These are phyloP conservation scores for Craterostigma plantagineum DNA, from an alignment of 257 asterid species.

Conservation along the genomic window DNA sequence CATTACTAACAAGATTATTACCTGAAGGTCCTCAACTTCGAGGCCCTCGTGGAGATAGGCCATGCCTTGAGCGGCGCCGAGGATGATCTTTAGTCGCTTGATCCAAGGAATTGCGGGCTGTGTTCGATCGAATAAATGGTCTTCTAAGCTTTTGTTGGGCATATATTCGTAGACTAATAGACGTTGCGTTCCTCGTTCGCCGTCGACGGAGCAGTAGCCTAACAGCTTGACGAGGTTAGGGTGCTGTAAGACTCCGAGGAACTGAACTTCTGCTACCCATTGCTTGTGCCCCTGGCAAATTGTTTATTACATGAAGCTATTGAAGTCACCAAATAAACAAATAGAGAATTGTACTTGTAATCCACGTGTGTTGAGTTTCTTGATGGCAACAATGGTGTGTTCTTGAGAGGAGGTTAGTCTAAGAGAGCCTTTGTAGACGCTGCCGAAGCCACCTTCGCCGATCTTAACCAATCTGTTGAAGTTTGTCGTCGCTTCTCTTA, in stretches of 20 bases:
- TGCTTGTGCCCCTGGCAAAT: constrained; percentile 62
- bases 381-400: constrained; percentile 52
- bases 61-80: constrained; percentile 87
- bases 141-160: constrained; percentile 80
- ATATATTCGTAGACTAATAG: constrained; percentile 72
- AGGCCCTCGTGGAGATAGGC: constrained; percentile 77
- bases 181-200: constrained; percentile 81
- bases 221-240: constrained; percentile 76
- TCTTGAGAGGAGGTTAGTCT: constrained; percentile 17
- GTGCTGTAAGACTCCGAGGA: constrained; percentile 74
- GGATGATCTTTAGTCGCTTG: constrained; percentile 48
- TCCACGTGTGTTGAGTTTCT: constrained; percentile 57
- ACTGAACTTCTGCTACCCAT: constrained; percentile 89
- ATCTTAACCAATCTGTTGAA: constrained; percentile 53
- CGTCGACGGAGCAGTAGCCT: constrained; percentile 76
- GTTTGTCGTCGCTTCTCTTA: constrained; percentile 48
- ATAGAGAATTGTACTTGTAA: constrained; percentile 34
- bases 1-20: too few relatives aligned
- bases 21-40: constrained; percentile 42
- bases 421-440: constrained; percentile 64
- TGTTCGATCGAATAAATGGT: constrained; percentile 55
- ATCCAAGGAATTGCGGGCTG: constrained; percentile 55
- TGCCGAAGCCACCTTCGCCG: constrained; percentile 93
- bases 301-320: too few relatives aligned
- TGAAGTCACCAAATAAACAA: too few relatives aligned